Base-by-base conservation (phyloP, 2,329 filamentous ascomycete species). In the Paraphoma sp. region DNA sequence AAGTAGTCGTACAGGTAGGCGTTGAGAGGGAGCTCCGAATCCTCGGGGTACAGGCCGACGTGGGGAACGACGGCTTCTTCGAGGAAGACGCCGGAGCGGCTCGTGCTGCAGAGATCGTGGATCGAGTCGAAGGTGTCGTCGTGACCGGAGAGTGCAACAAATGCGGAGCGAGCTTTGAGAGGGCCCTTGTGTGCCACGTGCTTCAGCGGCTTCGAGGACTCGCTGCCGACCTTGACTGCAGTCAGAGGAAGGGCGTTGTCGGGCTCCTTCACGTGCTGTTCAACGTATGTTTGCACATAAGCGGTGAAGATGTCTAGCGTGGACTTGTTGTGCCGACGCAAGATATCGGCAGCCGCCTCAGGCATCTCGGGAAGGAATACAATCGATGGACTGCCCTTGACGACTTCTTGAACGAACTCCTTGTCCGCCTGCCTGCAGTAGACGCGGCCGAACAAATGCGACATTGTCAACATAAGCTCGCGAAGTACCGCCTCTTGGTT, bases 1-100 rank as follows among this genome's bases (percentile, higher is more conserved):
- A 86, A 93, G 75, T 93, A 94, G 72, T 93, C 89, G 57, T 89
- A 86, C 0, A 93, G 76, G 67, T 90, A 90, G 0, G 87, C 86
- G 62, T 91, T 91, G 57, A 87, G 80, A 0, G 83, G 84, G 11
- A 81, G 79, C 2, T 78, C 70, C 5, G 76, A 71, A 51, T 89
- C 84, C 28, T 86, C 78, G 0, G 86, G 84, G 63, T 84, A 84
- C 10, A 91, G 76, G 5, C 82, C 81, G 4, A 93, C 81, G 69
- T 89, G 85, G 0, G 91, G 91, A 23, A 94, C 86, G 1, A 89
- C 87, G 0, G 88, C 83, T 67, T 91, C 84, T 65, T 94, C 91
- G 0, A 94, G 82, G 77, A 92, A 93, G 1, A 94, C 85, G 0
- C 86, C 89, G 6, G 81, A 81, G 29, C 91, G 86, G 7, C 85